Conservation (phyloP, 345 rosid species). For the Iberis pinnata region DNA sequence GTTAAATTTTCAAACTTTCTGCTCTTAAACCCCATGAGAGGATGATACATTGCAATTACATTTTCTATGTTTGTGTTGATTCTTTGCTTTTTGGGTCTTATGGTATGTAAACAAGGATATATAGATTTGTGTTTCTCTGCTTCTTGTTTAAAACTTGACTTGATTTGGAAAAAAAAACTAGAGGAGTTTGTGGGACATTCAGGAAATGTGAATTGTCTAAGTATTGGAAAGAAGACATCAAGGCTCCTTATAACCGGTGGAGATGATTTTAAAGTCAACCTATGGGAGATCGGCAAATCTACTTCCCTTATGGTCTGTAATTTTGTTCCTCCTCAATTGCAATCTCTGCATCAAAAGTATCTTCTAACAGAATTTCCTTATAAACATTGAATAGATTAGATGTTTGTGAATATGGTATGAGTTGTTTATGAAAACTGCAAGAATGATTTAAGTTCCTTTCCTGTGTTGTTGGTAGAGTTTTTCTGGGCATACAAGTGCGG, state of each 20-base stretch:
- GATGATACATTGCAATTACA: conserved; percentile 1
- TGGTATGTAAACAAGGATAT: not conserved
- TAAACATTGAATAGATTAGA: too few species aligned
- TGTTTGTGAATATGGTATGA: not conserved
- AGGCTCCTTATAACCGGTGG: conserved; percentile 79
- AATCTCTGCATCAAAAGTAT: not conserved
- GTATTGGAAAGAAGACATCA: conserved; percentile 73
- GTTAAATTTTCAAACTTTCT: not conserved
- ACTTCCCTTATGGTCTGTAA: conserved; percentile 69
- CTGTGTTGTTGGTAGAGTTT: conserved; percentile 28
- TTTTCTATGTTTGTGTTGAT: conserved; percentile 3
- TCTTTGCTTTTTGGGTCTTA: not conserved
- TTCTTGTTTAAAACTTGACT: conserved; percentile 43
- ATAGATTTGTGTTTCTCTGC: not conserved
- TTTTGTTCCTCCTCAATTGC: not conserved
- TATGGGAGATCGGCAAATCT: conserved; percentile 86
- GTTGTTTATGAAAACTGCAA: too few species aligned
- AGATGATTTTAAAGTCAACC: conserved; percentile 87
- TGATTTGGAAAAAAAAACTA: conserved; percentile 23
- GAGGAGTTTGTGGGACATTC: conserved; percentile 99
- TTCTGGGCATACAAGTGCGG: conserved; percentile 33
- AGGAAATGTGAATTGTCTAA: conserved; percentile 68
- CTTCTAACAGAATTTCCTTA: too few species aligned
- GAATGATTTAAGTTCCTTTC: not conserved
- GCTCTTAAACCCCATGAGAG: not conserved